Conservation (phyloP, 345 rosid genomes). For the Eutrema heterophyllum region DNA sequence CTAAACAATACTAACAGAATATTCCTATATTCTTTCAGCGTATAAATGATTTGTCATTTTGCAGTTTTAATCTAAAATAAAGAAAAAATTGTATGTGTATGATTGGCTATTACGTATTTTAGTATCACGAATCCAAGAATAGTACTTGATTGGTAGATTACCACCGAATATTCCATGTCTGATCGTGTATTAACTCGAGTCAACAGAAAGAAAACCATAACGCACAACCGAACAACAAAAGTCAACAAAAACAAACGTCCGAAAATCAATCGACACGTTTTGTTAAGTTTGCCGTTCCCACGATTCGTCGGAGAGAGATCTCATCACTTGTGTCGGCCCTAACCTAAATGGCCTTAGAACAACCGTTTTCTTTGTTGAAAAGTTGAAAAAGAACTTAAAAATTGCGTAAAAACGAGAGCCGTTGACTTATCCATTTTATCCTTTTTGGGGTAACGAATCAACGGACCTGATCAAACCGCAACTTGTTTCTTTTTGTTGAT, state of each 20-base stretch:
- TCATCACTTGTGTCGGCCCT: slow-evolving; percentile 16
- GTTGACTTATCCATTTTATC: slow-evolving; percentile 20
- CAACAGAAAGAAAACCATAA: not conserved
- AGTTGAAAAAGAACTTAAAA: not conserved
- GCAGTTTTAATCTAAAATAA: not conserved
- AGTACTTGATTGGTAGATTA: not conserved
- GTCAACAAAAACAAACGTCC: slow-evolving; percentile 20
- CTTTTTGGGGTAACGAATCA: slow-evolving; percentile 13
- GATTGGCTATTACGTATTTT: not conserved
- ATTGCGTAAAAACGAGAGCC: not conserved
- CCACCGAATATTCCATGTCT: slow-evolving; percentile 23
- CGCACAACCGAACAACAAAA: slow-evolving; percentile 5
- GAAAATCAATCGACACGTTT: slow-evolving; percentile 26
- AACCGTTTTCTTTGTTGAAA: slow-evolving; percentile 23
- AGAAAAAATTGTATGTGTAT: not conserved
- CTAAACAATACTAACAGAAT: too few relatives aligned
- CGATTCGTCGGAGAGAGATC: slow-evolving; percentile 7
- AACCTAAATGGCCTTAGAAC: not conserved
- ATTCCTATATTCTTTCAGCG: too few relatives aligned
- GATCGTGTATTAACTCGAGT: not conserved
- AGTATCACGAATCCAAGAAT: not conserved
- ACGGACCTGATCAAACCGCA: slow-evolving; percentile 23
- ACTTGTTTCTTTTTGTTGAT: slow-evolving; percentile 15
- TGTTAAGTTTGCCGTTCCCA: slow-evolving; percentile 24
- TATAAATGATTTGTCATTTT: not conserved